Evolutionary conservation across 495 filamentous ascomycete species (phyloP).

Genomic region (Cenococcum geophilum): DNA sequence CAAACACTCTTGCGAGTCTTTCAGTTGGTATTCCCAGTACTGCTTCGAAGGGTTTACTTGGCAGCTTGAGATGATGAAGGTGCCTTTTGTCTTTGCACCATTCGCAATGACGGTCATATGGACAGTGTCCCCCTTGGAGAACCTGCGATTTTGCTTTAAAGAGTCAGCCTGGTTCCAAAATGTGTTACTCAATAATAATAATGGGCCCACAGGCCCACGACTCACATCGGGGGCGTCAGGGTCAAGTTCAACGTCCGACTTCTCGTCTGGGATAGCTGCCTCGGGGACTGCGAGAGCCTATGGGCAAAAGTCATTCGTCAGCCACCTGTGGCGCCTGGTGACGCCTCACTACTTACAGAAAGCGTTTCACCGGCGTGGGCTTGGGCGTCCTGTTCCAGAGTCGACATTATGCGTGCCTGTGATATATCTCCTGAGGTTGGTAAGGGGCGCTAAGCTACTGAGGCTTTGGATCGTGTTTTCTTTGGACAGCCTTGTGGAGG

Average conservation of each 20-base stretch:
- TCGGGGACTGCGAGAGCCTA: neutral
- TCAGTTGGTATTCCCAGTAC: constrained; percentile 23
- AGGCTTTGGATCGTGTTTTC: neutral
- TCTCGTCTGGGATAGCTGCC: constrained; percentile 1
- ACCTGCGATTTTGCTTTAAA: neutral
- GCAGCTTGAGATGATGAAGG: constrained; percentile 9
- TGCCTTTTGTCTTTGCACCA: neutral
- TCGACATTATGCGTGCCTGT: neutral
- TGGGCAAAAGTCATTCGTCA: neutral
- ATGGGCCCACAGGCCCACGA: neutral
- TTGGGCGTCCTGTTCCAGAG: neutral
- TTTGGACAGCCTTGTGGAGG: constrained; percentile 5
- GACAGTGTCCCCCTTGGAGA: neutral
- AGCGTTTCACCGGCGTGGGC: neutral
- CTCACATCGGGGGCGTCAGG: constrained; percentile 1
- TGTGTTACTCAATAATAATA: neutral
- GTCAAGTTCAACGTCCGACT: constrained; percentile 1
- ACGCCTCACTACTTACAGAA: neutral
- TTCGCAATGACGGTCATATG: neutral
- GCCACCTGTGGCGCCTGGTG: neutral
- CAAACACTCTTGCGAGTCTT: neutral
- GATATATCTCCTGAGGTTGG: neutral
- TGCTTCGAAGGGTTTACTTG: neutral
- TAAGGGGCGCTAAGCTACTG: neutral
- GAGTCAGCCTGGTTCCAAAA: neutral